Evolutionary conservation across 2,329 filamentous ascomycete genomes (phyloP), one percentile per base, ranked within the genome.

Genomic region (Botrytis fragariae): DNA sequence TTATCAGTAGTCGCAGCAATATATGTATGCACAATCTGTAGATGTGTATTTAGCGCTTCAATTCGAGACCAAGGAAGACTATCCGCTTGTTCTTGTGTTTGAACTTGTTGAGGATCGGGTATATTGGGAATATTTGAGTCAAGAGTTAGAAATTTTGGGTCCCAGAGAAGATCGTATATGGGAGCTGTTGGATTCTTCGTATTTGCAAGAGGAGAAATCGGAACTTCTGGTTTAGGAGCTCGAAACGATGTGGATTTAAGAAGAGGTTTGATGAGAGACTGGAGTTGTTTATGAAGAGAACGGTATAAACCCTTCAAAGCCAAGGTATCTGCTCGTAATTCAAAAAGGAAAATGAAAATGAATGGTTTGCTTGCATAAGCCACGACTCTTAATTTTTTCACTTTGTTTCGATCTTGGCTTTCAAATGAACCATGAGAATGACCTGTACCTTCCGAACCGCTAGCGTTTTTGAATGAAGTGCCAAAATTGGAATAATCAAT

Each of bases 311-410:
- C 78, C n/a, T 87, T 84, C 80, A 84, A 87, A 6, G 86, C 86
- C 2, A 91, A 81, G 1, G 89, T 87, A 71, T 88, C 85, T 10
- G 91, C 91, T 64, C 85, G 85, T 60, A 87, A 83, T 65, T 87
- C 83, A 81, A 95, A 95, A 6, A 96, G 84, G 74, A 96, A 91
- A 1, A 91, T 88, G 80, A 93, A 95, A 65, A 95, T 87, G 81
- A 95, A 95, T 0, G 93, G 93, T 37, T 87, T 88, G 80, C 90
- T 89, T 63, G 91, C 87, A 79, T 94, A 95, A 68, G 94, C 87
- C 10, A 94, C 87, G 1, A 93, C 90, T 0, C 91, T 88, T 60
- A 94, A 81, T 77, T 87, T 88, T 74, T 85, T 84, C 3, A 84
- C 83, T 78, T 87, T 88, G 79, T 86, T 88, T 73, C 83, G 82